Percentiles rank a stretch among this genome's conserved stretches.
These are phyloP conservation scores for Lactarius sp. DNA, from an alignment of 768 basidiomycete genomes.

Conservation along the genomic window DNA sequence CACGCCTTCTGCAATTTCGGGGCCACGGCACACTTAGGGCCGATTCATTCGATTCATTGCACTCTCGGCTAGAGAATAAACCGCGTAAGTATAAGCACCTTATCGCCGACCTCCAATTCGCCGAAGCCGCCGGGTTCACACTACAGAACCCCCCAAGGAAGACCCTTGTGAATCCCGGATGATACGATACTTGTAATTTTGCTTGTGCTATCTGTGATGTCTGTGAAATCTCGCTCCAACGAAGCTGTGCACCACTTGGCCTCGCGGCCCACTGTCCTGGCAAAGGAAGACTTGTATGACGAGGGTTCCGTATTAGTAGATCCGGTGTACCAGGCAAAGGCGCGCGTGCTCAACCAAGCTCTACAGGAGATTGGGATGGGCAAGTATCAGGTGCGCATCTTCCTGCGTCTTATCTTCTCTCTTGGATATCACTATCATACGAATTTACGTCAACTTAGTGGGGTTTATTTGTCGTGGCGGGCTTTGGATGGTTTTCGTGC, in stretches of 20 bases:
- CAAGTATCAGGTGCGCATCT: constrained; percentile 50
- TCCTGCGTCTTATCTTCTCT: background rate
- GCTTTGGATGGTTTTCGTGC: constrained; percentile 74
- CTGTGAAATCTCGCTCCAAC: background rate
- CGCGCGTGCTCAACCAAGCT: constrained; percentile 51
- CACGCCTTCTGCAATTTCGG: background rate
- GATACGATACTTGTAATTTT: too few relatives aligned
- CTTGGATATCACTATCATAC: background rate
- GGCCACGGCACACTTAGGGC: too few relatives aligned
- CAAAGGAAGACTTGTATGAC: constrained; percentile 18
- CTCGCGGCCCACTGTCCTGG: too few relatives aligned
- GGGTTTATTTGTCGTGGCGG: constrained; percentile 58
- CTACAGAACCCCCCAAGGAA: too few relatives aligned
- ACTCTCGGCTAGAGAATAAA: background rate
- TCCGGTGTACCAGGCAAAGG: constrained; percentile 56
- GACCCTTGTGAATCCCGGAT: too few relatives aligned
- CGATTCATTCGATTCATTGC: background rate
- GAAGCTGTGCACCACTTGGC: background rate
- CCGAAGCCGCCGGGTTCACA: too few relatives aligned
- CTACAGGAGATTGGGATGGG: constrained; percentile 69
- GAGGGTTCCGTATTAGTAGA: constrained; percentile 36
- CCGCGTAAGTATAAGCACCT: too few relatives aligned
- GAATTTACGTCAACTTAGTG: constrained; percentile 38
- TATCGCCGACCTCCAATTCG: too few relatives aligned
- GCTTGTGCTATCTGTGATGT: background rate